Base-by-base conservation (phyloP, 1,139 yeast genomes). In the Magnusiomyces suaveolens region DNA sequence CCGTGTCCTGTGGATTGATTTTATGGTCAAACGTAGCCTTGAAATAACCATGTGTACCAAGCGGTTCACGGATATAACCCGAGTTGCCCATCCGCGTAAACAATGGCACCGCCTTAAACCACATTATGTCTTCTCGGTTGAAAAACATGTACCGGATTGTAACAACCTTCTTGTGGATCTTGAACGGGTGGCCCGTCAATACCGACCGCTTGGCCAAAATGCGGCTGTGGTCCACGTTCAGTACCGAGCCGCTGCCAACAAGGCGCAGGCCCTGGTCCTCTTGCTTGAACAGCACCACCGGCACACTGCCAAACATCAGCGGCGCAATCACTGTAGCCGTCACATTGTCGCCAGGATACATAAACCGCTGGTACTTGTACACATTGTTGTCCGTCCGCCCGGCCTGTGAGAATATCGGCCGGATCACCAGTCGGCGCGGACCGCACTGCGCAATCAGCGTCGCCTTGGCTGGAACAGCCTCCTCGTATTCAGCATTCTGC, bases 21-120 rank as follows among this genome's bases (percentile, higher is more conserved):
- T 84, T 87, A 55, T 94, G 94, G 68, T 94, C 97, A 66, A 94
- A 94, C 23, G 87, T 86, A 24, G 97, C 96, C 73, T 94, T 94
- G 78, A 85, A 90, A 73, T 92, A 88, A 60, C 99, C 99, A 70
- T 94, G 98, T 2, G 98, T 94, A 72, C 99, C 99, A 72, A 94
- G 78, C 68, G 90, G 81, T 69, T 92, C 97, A 70, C 88, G 90
- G 69, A 94, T 88, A 69, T 84, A 86, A 56, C 99, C 99, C 44
- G 89, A 77, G 69, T 97, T 82, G 52, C 98, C 98, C 63, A 83
- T 78, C 68, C 87, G 88, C 50, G 97, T 90, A 70, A 88, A 92
- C 60, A 94, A 74, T 44, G 97, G 97, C 62, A 94, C 84, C 3
- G 94, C 85, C 73, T 87, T 87, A 77, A 86, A 94, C 82, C 87